These are phyloP conservation scores for Amanita molliuscula DNA, from an alignment of 768 basidiomycete genomes.

Conservation along the genomic window DNA sequence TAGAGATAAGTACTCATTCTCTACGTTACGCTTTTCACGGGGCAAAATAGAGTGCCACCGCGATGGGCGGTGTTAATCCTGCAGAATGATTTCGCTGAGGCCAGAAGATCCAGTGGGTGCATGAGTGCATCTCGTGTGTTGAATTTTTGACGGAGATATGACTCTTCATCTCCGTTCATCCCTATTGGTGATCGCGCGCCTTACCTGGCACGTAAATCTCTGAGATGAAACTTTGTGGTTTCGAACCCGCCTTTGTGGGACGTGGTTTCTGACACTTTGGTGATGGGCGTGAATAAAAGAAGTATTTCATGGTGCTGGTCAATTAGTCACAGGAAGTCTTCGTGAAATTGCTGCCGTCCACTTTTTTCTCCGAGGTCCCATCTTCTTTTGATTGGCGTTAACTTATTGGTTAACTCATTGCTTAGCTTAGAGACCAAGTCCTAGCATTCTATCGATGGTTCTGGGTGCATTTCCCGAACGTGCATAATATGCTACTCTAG, in stretches of 20 bases:
- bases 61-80: neutral
- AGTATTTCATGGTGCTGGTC: neutral
- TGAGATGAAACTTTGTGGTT: neutral
- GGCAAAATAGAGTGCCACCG: neutral
- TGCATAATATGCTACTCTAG: neutral
- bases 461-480: neutral
- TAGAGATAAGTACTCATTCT: neutral
- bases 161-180: neutral
- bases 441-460: neutral
- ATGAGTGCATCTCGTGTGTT: neutral
- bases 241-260: neutral
- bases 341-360: neutral
- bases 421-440: neutral
- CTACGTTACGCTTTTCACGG: neutral
- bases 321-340: constrained; percentile 2
- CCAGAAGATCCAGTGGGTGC: neutral
- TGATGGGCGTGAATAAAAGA: neutral
- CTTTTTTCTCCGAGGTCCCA: constrained; percentile 1
- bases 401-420: neutral
- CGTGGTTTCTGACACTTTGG: neutral
- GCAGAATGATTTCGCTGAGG: neutral
- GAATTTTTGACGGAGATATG: neutral
- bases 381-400: constrained; percentile 3
- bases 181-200: neutral
- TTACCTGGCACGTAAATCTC: neutral